phyloP scores from a whole-genome alignment of 768 basidiomycete genomes.

The Russula brevipes region DNA sequence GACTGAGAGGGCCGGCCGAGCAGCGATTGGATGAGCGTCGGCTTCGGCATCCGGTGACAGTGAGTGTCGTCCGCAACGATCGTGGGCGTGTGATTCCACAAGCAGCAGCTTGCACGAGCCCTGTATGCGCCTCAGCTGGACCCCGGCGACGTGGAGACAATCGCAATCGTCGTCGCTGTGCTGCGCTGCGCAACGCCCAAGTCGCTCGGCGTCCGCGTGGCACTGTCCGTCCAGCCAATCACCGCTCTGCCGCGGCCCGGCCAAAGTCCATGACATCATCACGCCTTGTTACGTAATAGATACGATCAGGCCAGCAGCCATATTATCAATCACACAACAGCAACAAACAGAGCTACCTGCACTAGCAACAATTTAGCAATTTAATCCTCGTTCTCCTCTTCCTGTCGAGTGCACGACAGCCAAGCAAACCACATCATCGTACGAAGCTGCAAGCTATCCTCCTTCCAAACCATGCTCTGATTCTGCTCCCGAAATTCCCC shows the following conservation, averaged over 20 bases:
- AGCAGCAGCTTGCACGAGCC: too few species aligned
- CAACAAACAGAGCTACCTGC: not conserved
- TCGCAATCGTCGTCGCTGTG: too few species aligned
- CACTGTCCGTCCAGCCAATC: too few species aligned
- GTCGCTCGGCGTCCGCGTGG: too few species aligned
- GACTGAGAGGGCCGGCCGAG: slow-evolving; percentile 20
- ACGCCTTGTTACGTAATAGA: not conserved
- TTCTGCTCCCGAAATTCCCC: slow-evolving; percentile 89
- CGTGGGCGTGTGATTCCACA: too few species aligned
- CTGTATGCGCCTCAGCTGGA: too few species aligned
- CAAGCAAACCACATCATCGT: slow-evolving; percentile 95
- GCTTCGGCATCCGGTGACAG: slow-evolving; percentile 19
- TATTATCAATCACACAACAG: not conserved
- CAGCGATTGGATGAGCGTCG: slow-evolving; percentile 21
- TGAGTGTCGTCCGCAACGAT: too few species aligned
- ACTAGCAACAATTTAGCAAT: not conserved
- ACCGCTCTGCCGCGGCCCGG: too few species aligned
- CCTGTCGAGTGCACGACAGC: slow-evolving; percentile 59
- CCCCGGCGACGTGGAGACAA: too few species aligned
- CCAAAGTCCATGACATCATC: too few species aligned
- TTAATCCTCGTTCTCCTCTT: slow-evolving; percentile 30
- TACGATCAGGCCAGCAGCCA: too few species aligned
- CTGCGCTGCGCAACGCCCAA: too few species aligned
- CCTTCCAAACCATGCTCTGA: slow-evolving; percentile 84
- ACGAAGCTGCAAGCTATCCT: slow-evolving; percentile 85